Evolutionary conservation across 2,329 filamentous ascomycete species (phyloP), one percentile per base, ranked within the genome.

Genomic region (Pleoardoris graminearum): DNA sequence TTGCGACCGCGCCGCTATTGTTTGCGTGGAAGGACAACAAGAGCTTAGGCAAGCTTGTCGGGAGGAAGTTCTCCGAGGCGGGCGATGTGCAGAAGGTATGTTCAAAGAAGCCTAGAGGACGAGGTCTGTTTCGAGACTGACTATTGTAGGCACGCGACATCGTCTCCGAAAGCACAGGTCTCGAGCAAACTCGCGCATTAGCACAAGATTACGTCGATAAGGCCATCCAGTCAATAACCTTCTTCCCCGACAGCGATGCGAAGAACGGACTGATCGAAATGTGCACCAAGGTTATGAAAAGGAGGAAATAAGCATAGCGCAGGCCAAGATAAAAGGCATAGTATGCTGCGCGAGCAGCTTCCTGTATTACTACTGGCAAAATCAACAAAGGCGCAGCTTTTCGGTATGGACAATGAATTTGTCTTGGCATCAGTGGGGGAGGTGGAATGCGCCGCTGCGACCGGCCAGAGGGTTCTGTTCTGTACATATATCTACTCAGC

Each of bases 21-120:
- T 99, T 97, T 77, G 94, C 94, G 0, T 99, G 94, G 94, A 92
- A 92, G 77, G 84, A 88, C 60, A 90, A 89, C 66, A 84, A 86
- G 21, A 91, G 94, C 74, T 78, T 99, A 23, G 94, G 94, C 4
- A 84, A 85, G 47, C 78, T 99, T 60, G 94, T 99, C 14, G 94
- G 94, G 39, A 86, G 94, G 75, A 96, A 96, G 75, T 99, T 99
- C 72, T 80, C 82, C 39, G 76, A 83, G 65, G 84, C 91, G 61
- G 94, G 94, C 5, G 94, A 99, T 77, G 90, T 96, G 43, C 79
- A 86, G 63, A 86, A 80, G 80, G 93, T 97, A 74, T 79, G 87
- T 78, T 33, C 41, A 27, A n/a, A n/a, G n/a, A n/a, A n/a, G n/a
- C n/a, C n/a, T n/a, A n/a, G n/a, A n/a, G n/a, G n/a, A n/a, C n/a